A percentile compares a stretch with the other conserved stretches of the same genome.
Conservation (phyloP, 2,329 filamentous ascomycete genomes). For the Phialophora macrospora region DNA sequence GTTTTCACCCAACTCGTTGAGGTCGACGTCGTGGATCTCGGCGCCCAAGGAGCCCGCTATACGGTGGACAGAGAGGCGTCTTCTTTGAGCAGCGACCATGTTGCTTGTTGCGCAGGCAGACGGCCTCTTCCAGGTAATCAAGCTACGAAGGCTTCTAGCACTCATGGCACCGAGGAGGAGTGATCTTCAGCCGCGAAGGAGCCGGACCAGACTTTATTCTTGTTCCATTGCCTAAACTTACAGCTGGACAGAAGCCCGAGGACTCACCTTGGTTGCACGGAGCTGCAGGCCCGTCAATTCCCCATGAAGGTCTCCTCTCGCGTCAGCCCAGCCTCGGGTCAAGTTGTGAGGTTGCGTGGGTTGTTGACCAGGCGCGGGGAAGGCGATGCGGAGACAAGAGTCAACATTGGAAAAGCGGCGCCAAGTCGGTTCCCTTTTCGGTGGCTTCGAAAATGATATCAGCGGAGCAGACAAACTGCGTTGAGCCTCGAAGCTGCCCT, state of each 20-base stretch:
- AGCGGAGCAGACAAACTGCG: neutral
- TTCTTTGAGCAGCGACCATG: conserved; percentile 12
- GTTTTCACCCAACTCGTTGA: conserved; percentile 28
- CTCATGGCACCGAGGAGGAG: neutral
- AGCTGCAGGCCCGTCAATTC: neutral
- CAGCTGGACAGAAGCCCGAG: neutral
- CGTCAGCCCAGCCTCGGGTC: conserved; percentile 1
- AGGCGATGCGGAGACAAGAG: neutral
- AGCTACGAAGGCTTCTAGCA: neutral
- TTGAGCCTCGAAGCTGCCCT: conserved; percentile 8
- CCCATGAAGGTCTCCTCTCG: neutral
- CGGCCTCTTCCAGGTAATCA: conserved; percentile 1
- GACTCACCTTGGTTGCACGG: neutral
- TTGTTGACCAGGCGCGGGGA: conserved; percentile 1
- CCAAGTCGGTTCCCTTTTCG: neutral
- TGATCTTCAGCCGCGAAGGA: neutral
- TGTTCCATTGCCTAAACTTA: neutral
- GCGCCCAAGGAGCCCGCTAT: conserved; percentile 36
- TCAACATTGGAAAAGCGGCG: neutral
- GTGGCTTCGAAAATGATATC: conserved; percentile 4
- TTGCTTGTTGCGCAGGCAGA: neutral
- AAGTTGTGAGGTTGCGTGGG: no score
- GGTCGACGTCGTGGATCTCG: conserved; percentile 35
- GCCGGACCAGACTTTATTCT: neutral
- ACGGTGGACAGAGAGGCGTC: conserved; percentile 32